These are phyloP conservation scores for Trichoderma polysporum DNA, from an alignment of 2,329 filamentous ascomycete species.

Conservation along the genomic window DNA sequence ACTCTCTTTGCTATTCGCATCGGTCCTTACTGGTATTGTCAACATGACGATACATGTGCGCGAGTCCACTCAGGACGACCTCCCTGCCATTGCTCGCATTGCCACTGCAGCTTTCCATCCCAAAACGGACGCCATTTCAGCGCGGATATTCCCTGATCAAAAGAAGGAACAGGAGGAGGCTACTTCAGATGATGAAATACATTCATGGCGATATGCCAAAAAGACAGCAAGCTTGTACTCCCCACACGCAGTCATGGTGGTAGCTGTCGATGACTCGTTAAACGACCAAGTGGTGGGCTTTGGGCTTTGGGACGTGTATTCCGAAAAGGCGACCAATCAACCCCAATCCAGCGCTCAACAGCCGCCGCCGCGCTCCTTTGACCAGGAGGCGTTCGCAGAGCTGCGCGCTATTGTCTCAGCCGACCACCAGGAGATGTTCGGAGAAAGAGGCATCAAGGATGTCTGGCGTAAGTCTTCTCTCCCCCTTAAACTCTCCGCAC, in stretches of 20 bases:
- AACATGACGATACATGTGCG: conserved; percentile 30
- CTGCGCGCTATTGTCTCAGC: conserved; percentile 13
- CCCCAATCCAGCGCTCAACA: background rate
- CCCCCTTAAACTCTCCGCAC: background rate
- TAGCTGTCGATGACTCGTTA: conserved; percentile 23
- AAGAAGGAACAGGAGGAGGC: conserved; percentile 17
- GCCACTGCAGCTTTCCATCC: conserved; percentile 28
- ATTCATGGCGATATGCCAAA: conserved; percentile 22
- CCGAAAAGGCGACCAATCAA: conserved; percentile 13
- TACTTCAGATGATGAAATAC: background rate
- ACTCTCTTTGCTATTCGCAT: background rate
- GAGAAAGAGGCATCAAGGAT: conserved; percentile 21
- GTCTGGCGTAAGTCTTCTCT: conserved; percentile 23
- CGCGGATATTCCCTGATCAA: conserved; percentile 22
- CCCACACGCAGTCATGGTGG: conserved; percentile 22
- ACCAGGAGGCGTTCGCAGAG: conserved; percentile 21
- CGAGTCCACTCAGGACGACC: conserved; percentile 28
- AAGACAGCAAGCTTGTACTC: conserved; percentile 22
- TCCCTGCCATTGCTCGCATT: conserved; percentile 28
- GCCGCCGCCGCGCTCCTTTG: conserved; percentile 18
- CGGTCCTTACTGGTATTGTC: background rate
- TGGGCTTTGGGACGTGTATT: conserved; percentile 25
- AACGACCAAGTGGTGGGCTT: conserved; percentile 24
- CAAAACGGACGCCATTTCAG: conserved; percentile 22
- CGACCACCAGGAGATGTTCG: conserved; percentile 21